These are phyloP conservation scores for Paracoccidioides brasiliensis DNA, from an alignment of 2,329 filamentous ascomycete genomes.

Conservation along the genomic window DNA sequence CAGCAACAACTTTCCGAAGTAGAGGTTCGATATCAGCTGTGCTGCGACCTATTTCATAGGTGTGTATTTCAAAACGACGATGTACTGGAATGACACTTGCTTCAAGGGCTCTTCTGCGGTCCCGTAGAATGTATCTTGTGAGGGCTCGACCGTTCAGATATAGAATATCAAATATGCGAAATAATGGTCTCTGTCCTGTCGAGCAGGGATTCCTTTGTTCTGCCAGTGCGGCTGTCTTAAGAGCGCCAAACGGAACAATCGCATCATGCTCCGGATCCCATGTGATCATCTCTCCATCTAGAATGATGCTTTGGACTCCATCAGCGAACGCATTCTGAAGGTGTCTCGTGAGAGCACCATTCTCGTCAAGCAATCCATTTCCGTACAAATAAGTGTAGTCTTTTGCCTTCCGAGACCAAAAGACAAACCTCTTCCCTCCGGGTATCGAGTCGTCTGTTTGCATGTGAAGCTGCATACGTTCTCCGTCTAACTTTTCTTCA, in stretches of 20 bases:
- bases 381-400: slow-evolving; percentile 95
- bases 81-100: slow-evolving; percentile 56
- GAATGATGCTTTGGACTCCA: slow-evolving; percentile 70
- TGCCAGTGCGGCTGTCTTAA: slow-evolving; percentile 78
- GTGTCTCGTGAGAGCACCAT: slow-evolving; percentile 67
- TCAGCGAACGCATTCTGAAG: slow-evolving; percentile 62
- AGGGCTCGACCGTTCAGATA: slow-evolving; percentile 71
- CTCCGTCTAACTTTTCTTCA: slow-evolving; percentile 93
- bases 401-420: slow-evolving; percentile 93
- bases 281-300: slow-evolving; percentile 97
- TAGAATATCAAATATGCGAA: slow-evolving; percentile 80
- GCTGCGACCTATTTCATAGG: slow-evolving; percentile 51
- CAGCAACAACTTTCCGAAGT: slow-evolving; percentile 70
- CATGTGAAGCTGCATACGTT: slow-evolving; percentile 96
- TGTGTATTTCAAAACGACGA: slow-evolving; percentile 71
- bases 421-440: slow-evolving; percentile 63
- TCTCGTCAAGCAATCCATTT: slow-evolving; percentile 56
- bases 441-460: slow-evolving; percentile 51
- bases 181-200: slow-evolving; percentile 58
- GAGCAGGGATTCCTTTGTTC: slow-evolving; percentile 60
- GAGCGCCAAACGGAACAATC: slow-evolving; percentile 76
- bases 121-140: slow-evolving; percentile 68
- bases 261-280: slow-evolving; percentile 83
- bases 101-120: slow-evolving; percentile 63
- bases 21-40: slow-evolving; percentile 64